Evolutionary conservation across 2,329 filamentous ascomycete genomes (phyloP).

Genomic region (Calonectria pteridis): DNA sequence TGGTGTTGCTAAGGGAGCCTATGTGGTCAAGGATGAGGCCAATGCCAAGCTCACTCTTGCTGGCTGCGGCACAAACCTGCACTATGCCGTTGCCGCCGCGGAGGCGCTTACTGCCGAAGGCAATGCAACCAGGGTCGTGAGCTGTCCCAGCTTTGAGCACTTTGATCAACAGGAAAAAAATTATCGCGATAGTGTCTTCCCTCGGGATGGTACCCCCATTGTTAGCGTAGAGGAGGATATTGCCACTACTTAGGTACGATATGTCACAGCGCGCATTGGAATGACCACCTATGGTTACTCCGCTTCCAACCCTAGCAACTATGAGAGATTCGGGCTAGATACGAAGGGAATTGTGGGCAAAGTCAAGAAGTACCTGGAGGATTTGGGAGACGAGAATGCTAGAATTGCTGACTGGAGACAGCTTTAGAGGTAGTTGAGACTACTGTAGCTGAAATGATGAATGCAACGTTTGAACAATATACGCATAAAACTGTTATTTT

Average conservation of each 20-base stretch:
- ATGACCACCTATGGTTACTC: slow-evolving; percentile 62
- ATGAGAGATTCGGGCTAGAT: slow-evolving; percentile 61
- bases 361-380: slow-evolving; percentile 36
- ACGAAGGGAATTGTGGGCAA: slow-evolving; percentile 52
- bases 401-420: slow-evolving; percentile 38
- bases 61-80: slow-evolving; percentile 42
- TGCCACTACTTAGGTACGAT: slow-evolving; percentile 61
- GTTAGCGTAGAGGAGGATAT: slow-evolving; percentile 63
- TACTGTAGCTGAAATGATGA: not conserved
- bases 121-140: slow-evolving; percentile 51
- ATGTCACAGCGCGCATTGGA: slow-evolving; percentile 54
- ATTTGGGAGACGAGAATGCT: slow-evolving; percentile 37
- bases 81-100: slow-evolving; percentile 57
- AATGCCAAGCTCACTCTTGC: slow-evolving; percentile 46
- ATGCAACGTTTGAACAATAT: not conserved
- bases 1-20: slow-evolving; percentile 49
- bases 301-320: slow-evolving; percentile 59
- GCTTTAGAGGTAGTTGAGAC: slow-evolving; percentile 17
- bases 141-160: slow-evolving; percentile 53
- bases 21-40: slow-evolving; percentile 45
- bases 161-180: slow-evolving; percentile 54
- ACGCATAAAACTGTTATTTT: no score
- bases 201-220: slow-evolving; percentile 42
- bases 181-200: slow-evolving; percentile 47
- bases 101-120: slow-evolving; percentile 49